These are phyloP conservation scores for Penicillium sp. DNA, from an alignment of 2,329 filamentous ascomycete genomes.

Conservation along the genomic window DNA sequence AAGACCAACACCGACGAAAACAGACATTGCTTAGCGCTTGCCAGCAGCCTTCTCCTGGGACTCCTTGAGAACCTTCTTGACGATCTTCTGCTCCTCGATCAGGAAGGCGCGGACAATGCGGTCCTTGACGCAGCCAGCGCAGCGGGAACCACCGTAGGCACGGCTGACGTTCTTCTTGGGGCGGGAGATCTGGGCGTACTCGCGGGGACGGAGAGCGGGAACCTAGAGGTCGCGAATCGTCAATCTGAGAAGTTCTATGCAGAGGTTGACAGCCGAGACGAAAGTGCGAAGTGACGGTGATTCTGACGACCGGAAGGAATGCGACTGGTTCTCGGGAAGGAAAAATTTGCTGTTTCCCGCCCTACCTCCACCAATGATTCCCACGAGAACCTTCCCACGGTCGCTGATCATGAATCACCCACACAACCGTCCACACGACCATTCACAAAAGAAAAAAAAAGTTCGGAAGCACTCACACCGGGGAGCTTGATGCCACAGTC, in stretches of 20 bases:
- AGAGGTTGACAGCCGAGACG: neutral
- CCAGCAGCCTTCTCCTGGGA: slow-evolving; percentile 62
- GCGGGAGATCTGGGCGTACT: slow-evolving; percentile 95
- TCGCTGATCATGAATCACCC: slow-evolving; percentile 12
- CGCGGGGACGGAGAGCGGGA: slow-evolving; percentile 93
- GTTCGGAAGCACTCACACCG: slow-evolving; percentile 68
- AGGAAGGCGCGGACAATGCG: slow-evolving; percentile 96
- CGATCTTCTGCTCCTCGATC: slow-evolving; percentile 99
- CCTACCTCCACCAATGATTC: too few species aligned
- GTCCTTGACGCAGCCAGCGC: slow-evolving; percentile 97
- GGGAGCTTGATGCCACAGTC: slow-evolving; percentile 97
- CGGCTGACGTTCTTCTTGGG: slow-evolving; percentile 99
- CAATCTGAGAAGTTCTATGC: slow-evolving; percentile 11
- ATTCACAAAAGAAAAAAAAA: slow-evolving; percentile 8
- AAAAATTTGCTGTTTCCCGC: too few species aligned
- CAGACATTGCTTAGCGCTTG: slow-evolving; percentile 39
- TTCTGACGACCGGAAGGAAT: slow-evolving; percentile 10
- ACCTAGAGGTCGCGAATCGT: slow-evolving; percentile 50
- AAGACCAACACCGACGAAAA: slow-evolving; percentile 32
- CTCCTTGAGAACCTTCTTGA: slow-evolving; percentile 99
- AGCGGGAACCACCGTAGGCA: slow-evolving; percentile 97
- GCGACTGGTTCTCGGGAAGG: neutral
- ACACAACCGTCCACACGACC: slow-evolving; percentile 11
- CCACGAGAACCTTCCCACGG: neutral
- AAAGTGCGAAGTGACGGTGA: neutral